Base-by-base conservation (phyloP, 176 grass and related monocot species). In the Juncus inflexus region DNA sequence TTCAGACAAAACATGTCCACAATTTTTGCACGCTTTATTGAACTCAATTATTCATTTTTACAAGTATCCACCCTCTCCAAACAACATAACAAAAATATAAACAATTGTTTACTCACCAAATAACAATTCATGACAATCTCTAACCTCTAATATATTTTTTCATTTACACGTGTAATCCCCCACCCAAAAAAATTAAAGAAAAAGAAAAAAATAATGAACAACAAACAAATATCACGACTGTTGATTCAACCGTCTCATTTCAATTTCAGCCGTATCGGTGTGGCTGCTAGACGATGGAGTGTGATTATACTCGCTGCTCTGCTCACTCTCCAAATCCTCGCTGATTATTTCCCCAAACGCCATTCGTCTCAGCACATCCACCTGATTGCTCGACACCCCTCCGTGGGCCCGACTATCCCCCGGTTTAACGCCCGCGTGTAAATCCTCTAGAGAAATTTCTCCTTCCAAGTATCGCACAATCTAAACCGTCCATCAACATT, bases 391-490 rank as follows among this genome's bases (percentile, higher is more conserved):
- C 6, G 86, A 56, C 60, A 60, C 42, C 13, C 55, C 72, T 9
- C 37, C 15, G 37, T 83, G 78, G 60, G 87, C 40, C 47, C 78
- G 50, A 55, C 92, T 91, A 61, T 89, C 39, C 19, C 92, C 92
- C 0, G 92, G 92, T 52, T 10, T 15, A 40, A 86, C 71, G 9
- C 88, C 92, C 15, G 50, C 87, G 63, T 97, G 87, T 71, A 97
- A 74, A 72, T 89, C 83, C 69, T 91, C 87, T 39, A 74, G 40
- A 3, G 92, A 83, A 42, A 97, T 74, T 72, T 97, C 85, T 77
- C 92, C 92, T 78, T 97, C 84, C 66, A 97, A 74, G 75, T 79
- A 89, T 37, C 85, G 71, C 16, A 84, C 84, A 58, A 97, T 88
- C 92, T 97, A 74, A 14, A 15, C 54, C 15, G 50, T 7, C 7